Evolutionary conservation across 768 basidiomycete genomes (phyloP), one percentile per base, ranked within the genome.

Genomic region (Pulveroboletus sp.): DNA sequence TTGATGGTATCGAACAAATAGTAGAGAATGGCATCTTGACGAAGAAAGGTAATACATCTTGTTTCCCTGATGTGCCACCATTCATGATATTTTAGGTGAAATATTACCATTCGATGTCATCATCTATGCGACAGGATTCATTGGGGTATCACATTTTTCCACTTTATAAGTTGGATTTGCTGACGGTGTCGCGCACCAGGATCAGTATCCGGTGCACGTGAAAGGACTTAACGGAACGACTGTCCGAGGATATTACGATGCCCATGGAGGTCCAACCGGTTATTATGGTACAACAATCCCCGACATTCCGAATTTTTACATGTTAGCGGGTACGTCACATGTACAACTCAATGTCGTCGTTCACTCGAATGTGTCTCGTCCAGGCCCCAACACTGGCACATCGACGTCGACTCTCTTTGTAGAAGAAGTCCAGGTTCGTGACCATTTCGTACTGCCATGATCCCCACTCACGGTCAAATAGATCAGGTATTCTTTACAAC

Each of bases 301-400:
- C 6, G 62, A 56, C 16, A 72, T 71, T n/a, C 70, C 71, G 1
- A 72, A 71, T 35, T 66, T 68, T 45, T 70, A 64, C 52, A 58
- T 63, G 50, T 32, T 71, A 9, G 46, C 52, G 19, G 69, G 67
- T 65, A n/a, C 21, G 59, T 53, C 36, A 6, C 36, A 21, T 17
- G n/a, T 29, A 11, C 17, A 36, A 19, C 9, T 19, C 19, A 20
- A 19, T 19, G 17, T 11, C 14, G 35, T 10, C 17, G 35, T 19
- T 29, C 35, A 36, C 19, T 19, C 8, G 19, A 19, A 19, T 10
- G 9, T 8, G 14, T 10, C n/a, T 33, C 9, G 20, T 40, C 25
- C 17, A 66, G 62, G 62, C 8, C 68, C 66, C 10, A 68, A 66
- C 50, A 53, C 59, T 2, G 60, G 51, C 23, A 66, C 66, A 10